Percentiles rank a stretch among this genome's conserved stretches.
phyloP scores from a whole-genome alignment of 441 rosid genomes.

The Cnidoscolus chayamansa region DNA sequence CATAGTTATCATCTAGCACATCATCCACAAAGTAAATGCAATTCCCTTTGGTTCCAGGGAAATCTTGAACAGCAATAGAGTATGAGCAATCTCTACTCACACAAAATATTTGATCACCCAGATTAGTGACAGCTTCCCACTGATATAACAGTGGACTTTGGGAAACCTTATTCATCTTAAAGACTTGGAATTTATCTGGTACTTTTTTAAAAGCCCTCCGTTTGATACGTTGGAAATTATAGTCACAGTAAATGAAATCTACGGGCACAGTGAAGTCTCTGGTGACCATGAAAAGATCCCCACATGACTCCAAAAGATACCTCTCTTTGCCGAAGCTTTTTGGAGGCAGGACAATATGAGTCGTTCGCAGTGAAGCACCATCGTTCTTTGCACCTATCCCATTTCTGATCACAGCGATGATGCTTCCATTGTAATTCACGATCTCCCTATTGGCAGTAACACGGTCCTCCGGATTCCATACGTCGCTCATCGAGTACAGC shows the following conservation, averaged over 20 bases:
- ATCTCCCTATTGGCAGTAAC: not conserved
- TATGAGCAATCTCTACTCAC: not conserved
- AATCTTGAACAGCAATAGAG: not conserved
- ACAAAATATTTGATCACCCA: not conserved
- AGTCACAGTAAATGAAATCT: not conserved
- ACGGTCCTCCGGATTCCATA: not conserved
- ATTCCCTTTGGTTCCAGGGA: not conserved
- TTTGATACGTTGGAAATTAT: not conserved
- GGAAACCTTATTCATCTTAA: not conserved
- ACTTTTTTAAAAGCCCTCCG: not conserved
- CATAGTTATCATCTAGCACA: not conserved
- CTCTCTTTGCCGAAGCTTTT: not conserved
- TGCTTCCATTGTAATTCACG: not conserved
- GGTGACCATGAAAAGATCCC: not conserved
- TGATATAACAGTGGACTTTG: no score
- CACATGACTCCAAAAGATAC: not conserved
- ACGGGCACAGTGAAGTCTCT: not conserved
- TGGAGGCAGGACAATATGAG: not conserved
- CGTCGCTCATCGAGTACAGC: not conserved
- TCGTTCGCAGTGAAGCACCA: not conserved
- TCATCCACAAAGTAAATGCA: slow-evolving; percentile 10
- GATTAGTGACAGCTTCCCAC: not conserved
- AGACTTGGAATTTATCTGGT: not conserved
- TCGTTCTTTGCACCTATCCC: not conserved
- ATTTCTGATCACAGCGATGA: not conserved